Evolutionary conservation across 179 eudicot species (phyloP).

Genomic region (Spergularia azorica): DNA sequence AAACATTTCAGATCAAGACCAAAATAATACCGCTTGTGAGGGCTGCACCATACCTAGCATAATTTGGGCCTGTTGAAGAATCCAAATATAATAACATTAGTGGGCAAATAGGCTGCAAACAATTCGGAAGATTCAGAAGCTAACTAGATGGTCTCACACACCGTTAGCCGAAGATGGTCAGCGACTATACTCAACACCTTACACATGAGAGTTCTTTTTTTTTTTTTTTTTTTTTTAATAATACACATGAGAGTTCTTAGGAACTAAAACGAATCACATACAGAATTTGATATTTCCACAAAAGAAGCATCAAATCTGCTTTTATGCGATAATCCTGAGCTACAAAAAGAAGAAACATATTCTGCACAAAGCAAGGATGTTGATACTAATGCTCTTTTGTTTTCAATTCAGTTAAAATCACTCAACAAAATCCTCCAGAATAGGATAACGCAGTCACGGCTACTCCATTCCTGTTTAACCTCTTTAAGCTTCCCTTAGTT

Average conservation of each 20-base stretch:
- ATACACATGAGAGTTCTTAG: neutral
- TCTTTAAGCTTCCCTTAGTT: neutral
- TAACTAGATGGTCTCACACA: neutral
- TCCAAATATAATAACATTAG: conserved; percentile 11
- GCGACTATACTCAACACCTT: neutral
- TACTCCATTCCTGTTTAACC: too few species aligned
- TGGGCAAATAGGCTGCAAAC: neutral
- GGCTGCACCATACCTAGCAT: conserved; percentile 96
- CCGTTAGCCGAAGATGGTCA: neutral
- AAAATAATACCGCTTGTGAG: conserved; percentile 55
- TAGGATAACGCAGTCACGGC: too few species aligned
- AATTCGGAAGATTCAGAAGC: neutral
- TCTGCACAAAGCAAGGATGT: neutral
- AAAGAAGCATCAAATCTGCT: neutral
- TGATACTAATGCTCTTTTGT: too few species aligned
- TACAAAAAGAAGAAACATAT: neutral
- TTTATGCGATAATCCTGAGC: neutral
- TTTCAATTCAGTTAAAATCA: neutral
- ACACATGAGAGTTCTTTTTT: neutral
- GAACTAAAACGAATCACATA: neutral
- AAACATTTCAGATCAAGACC: neutral
- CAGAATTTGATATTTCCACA: neutral
- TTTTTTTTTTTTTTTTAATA: too few species aligned
- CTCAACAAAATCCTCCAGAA: neutral
- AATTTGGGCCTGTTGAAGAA: conserved; percentile 74